Conservation (phyloP, 2,329 filamentous ascomycete genomes). For the Calonectria ilicicola region DNA sequence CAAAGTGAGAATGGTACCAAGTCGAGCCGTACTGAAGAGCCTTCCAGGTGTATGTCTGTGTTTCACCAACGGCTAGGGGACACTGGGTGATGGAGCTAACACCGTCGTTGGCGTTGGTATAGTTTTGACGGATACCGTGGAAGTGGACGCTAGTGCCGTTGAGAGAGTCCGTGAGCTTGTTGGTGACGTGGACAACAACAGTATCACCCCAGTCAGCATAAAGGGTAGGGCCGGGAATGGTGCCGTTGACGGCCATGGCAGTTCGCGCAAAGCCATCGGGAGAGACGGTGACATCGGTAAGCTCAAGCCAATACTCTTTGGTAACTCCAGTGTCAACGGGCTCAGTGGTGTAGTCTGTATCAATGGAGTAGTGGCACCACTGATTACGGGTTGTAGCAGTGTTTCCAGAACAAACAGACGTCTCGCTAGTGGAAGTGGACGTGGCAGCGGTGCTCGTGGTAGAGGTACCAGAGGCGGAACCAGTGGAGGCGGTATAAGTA, state of each 20-base stretch:
- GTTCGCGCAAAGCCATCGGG: constrained; percentile 59
- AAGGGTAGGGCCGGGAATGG: constrained; percentile 70
- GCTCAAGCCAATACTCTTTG: constrained; percentile 60
- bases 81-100: constrained; percentile 63
- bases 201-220: constrained; percentile 63
- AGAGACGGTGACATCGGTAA: constrained; percentile 52
- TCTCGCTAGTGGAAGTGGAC: background rate
- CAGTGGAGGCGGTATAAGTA: background rate
- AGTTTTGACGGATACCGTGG: constrained; percentile 70
- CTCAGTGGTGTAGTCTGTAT: constrained; percentile 58
- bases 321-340: constrained; percentile 62
- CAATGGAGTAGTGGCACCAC: constrained; percentile 62
- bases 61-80: constrained; percentile 62
- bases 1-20: constrained; percentile 74
- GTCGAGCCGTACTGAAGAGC: constrained; percentile 66
- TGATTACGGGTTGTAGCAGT: constrained; percentile 44
- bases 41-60: constrained; percentile 68
- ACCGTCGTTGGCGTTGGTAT: constrained; percentile 68
- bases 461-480: background rate
- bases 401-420: constrained; percentile 31
- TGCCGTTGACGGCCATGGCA: constrained; percentile 65
- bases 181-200: constrained; percentile 67
- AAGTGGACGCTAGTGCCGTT: constrained; percentile 74
- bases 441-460: background rate
- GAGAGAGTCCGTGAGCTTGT: constrained; percentile 50